phyloP scores from a whole-genome alignment of 257 asterid genomes.

The Scutellaria barbata region DNA sequence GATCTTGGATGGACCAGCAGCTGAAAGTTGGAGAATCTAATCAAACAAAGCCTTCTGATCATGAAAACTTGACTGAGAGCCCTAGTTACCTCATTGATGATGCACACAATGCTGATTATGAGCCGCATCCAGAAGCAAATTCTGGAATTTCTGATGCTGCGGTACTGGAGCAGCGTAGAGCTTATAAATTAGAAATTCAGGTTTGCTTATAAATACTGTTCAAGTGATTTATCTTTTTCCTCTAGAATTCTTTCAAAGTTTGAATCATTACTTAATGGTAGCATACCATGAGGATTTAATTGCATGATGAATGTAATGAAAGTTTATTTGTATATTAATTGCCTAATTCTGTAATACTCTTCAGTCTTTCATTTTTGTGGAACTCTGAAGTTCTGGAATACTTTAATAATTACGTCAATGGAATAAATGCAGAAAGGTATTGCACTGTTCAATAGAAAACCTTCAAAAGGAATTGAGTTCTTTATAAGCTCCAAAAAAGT shows the following conservation, averaged over 20 bases:
- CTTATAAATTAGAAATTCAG: constrained; percentile 95
- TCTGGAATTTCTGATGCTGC: constrained; percentile 79
- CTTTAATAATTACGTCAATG: constrained; percentile 38
- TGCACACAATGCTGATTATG: constrained; percentile 64
- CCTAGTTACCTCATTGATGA: constrained; percentile 55
- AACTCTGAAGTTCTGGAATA: constrained; percentile 17
- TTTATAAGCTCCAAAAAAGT: constrained; percentile 75
- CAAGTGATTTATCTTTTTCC: constrained; percentile 26
- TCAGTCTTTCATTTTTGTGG: not conserved
- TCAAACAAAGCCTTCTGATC: constrained; percentile 57
- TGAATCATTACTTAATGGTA: constrained; percentile 19
- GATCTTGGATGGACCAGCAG: constrained; percentile 97
- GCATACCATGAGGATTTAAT: constrained; percentile 17
- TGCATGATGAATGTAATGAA: constrained; percentile 30
- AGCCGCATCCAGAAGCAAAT: constrained; percentile 68
- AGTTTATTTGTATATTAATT: constrained; percentile 10
- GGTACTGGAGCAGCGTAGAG: constrained; percentile 93
- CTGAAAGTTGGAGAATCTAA: constrained; percentile 74
- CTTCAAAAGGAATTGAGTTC: constrained; percentile 95
- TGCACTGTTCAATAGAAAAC: constrained; percentile 91
- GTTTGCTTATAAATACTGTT: constrained; percentile 49
- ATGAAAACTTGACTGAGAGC: constrained; percentile 61
- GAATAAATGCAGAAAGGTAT: constrained; percentile 87
- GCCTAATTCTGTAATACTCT: constrained; percentile 21
- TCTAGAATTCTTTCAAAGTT: constrained; percentile 3